Conservation (phyloP, 2,329 filamentous ascomycete genomes). For the Fusarium phyllophilum region DNA sequence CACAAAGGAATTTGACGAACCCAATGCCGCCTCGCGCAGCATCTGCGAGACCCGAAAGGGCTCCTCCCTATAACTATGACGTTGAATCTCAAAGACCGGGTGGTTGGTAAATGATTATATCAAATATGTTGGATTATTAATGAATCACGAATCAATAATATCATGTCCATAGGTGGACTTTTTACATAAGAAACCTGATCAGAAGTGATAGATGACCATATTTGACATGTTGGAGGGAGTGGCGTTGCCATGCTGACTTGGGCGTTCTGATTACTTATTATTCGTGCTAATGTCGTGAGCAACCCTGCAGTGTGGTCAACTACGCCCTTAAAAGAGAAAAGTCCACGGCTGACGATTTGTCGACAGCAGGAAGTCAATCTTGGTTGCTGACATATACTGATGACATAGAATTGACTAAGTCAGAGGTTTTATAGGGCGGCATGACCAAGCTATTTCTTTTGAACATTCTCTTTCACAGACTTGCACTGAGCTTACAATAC, state of each 20-base stretch:
- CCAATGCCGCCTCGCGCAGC: slow-evolving; percentile 49
- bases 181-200: neutral
- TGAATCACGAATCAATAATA: slow-evolving; percentile 26
- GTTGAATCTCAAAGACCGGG: slow-evolving; percentile 49
- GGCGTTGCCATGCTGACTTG: neutral
- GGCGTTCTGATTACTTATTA: neutral
- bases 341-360: slow-evolving; percentile 23
- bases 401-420: slow-evolving; percentile 21
- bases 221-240: neutral
- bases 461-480: neutral
- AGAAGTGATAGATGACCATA: neutral
- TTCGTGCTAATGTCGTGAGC: slow-evolving; percentile 15
- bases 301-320: slow-evolving; percentile 8
- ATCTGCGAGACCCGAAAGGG: slow-evolving; percentile 35
- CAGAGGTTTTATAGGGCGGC: neutral
- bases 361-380: neutral
- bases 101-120: slow-evolving; percentile 37
- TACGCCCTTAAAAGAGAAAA: slow-evolving; percentile 23
- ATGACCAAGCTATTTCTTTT: slow-evolving; percentile 6
- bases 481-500: slow-evolving; percentile 10
- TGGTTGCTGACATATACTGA: neutral
- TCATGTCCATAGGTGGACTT: neutral
- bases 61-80: slow-evolving; percentile 49
- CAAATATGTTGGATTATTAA: slow-evolving; percentile 16
- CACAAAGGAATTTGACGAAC: slow-evolving; percentile 59